Percentiles rank a stretch among this genome's conserved stretches.
phyloP scores from a whole-genome alignment of 148 eudicot species.

The Drosera capensis region DNA sequence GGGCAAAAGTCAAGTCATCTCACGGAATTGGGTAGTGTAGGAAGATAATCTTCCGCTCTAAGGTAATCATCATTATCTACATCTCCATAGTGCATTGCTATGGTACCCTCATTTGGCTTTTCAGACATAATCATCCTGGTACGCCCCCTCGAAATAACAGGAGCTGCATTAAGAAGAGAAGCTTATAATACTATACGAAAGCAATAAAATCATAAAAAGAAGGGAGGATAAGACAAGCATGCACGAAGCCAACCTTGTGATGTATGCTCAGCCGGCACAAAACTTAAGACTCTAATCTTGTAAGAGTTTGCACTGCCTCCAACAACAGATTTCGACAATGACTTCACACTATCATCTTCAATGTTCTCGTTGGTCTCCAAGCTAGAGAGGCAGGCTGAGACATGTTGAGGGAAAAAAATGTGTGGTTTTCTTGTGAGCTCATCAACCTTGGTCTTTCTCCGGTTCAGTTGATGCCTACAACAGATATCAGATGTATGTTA shows the following conservation, averaged over 20 bases:
- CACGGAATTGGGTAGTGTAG: slow-evolving; percentile 77
- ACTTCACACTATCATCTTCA: slow-evolving; percentile 43
- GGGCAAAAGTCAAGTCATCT: slow-evolving; percentile 17
- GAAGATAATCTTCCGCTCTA: slow-evolving; percentile 60
- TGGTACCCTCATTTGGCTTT: slow-evolving; percentile 73
- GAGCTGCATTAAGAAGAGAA: slow-evolving; percentile 33
- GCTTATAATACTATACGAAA: slow-evolving; percentile 10
- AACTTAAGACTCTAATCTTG: slow-evolving; percentile 59
- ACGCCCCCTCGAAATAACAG: slow-evolving; percentile 19
- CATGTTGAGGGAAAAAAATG: slow-evolving; percentile 23
- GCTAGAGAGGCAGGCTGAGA: slow-evolving; percentile 29
- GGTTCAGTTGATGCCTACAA: slow-evolving; percentile 55
- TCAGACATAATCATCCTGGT: slow-evolving; percentile 72
- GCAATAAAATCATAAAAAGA: slow-evolving; percentile 4
- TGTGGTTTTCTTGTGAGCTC: slow-evolving; percentile 31
- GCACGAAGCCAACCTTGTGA: slow-evolving; percentile 44
- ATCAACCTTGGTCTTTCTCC: slow-evolving; percentile 60
- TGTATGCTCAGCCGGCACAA: slow-evolving; percentile 34
- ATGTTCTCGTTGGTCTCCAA: slow-evolving; percentile 31
- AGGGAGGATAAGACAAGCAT: not conserved
- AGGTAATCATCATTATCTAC: slow-evolving; percentile 38
- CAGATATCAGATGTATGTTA: slow-evolving; percentile 5
- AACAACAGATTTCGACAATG: slow-evolving; percentile 67
- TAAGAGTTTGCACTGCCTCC: slow-evolving; percentile 71
- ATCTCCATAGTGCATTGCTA: slow-evolving; percentile 76